Evolutionary conservation across 139 green algal genomes (phyloP).

Genomic region (Haematococcus lacustris): DNA sequence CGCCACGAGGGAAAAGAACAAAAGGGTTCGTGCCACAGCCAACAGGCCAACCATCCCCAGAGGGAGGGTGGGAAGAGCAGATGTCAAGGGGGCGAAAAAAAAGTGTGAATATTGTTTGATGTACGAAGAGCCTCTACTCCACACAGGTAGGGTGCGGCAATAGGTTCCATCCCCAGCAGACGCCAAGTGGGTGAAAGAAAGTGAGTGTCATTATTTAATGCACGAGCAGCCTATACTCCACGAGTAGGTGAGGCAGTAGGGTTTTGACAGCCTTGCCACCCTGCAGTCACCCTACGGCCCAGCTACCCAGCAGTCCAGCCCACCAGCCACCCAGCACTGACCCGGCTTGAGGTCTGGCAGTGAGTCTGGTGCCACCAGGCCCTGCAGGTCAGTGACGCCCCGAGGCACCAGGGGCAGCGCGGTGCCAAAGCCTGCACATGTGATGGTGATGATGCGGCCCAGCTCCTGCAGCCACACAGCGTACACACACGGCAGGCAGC

Average conservation of each 20-base stretch:
- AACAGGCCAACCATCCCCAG: too few relatives aligned
- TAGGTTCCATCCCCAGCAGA: background rate
- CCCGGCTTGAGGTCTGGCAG: background rate
- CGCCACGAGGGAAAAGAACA: background rate
- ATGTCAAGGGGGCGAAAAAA: background rate
- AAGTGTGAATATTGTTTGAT: background rate
- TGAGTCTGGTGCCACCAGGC: too few relatives aligned
- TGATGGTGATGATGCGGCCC: too few relatives aligned
- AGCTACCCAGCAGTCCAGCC: background rate
- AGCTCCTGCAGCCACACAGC: too few relatives aligned
- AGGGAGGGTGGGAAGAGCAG: too few relatives aligned
- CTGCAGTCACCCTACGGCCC: background rate
- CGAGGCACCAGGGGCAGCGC: too few relatives aligned
- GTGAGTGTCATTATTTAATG: background rate
- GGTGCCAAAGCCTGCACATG: too few relatives aligned
- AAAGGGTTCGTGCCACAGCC: background rate
- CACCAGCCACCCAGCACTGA: conserved; percentile 5
- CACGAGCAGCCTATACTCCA: background rate
- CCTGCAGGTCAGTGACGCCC: too few relatives aligned
- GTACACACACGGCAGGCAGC: too few relatives aligned
- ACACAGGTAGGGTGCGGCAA: background rate
- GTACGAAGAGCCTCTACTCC: background rate
- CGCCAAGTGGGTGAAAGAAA: background rate
- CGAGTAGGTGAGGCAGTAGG: background rate
- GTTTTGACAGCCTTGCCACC: background rate